Base-by-base conservation (phyloP, 257 asterid species). In the Anisodus tanguticus region DNA sequence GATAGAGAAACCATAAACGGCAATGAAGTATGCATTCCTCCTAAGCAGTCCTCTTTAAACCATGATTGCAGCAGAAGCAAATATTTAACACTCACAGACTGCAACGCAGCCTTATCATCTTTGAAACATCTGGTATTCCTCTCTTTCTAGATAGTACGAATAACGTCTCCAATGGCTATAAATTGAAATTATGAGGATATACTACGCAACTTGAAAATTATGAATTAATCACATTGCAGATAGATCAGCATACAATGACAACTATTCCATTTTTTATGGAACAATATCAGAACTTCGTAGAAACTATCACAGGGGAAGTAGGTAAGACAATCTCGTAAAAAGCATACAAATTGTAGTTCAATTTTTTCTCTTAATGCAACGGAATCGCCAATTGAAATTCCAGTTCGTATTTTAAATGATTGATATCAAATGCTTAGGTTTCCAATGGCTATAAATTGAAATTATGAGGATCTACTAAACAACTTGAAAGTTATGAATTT, bases 1-100 rank as follows among this genome's bases (percentile, higher is more conserved):
- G 47, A 76, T 49, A 45, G 57, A 71, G 79, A 71, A 71, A 43
- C 57, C 17, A 71, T 71, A 69, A 37, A 67, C 74, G 35, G 49
- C 49, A 41, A 41, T 8, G 15, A 16, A 69, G 37, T 43, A 43
- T 9, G 16, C 17, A 43, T 17, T 71, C 10, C 7, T 71, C 37
- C 57, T n/a, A 69, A 16, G 57, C 4, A 19, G 8, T 55, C 37
- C 39, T 53, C 81, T 76, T 76, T 53, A 76, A 76, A 22, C 12
- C 41, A 74, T 74, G 45, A 74, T 74, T 49, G 43, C 43, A 22
- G 43, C 60, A 74, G 43, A 47, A 49, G 60, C 35, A 47, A 47
- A 49, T 22, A 19, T 47, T 41, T 5, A 72, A 19, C n/a, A 74
- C 60, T 74, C 80, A 19, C n/a, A 72, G 3, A 74, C 60, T 47